A percentile compares a stretch with the other conserved stretches of the same genome.
These are phyloP conservation scores for Nicotiana undulata DNA, from an alignment of 257 asterid genomes.

Conservation along the genomic window DNA sequence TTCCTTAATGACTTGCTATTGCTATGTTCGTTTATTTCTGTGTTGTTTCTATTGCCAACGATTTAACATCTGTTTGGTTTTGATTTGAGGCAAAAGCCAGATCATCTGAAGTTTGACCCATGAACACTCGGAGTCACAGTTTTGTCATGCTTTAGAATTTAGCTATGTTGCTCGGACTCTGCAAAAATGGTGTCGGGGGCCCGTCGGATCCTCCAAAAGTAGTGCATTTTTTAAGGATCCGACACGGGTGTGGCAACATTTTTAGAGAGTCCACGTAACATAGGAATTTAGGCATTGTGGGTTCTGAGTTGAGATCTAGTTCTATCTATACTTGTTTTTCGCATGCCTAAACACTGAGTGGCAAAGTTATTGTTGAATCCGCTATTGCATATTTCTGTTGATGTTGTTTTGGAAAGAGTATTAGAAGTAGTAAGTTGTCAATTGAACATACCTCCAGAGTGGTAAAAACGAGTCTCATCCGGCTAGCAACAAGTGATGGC, in stretches of 20 bases:
- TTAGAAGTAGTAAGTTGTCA: neutral
- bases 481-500: constrained; percentile 85
- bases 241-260: no score
- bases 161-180: no score
- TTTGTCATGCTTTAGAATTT: neutral
- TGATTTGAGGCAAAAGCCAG: neutral
- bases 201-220: no score
- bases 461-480: constrained; percentile 86
- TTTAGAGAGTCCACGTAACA: no score
- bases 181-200: no score
- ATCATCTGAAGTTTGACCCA: neutral
- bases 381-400: neutral
- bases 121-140: neutral
- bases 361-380: neutral
- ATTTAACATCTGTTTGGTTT: neutral
- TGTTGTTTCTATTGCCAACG: no score
- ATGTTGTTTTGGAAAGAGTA: neutral
- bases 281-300: neutral
- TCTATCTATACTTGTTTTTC: neutral
- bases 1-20: neutral
- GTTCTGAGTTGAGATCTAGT: neutral
- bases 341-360: neutral
- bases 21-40: neutral
- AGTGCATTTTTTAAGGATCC: no score
- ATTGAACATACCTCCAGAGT: constrained; percentile 70